These are phyloP conservation scores for Xylaria sp. DNA, from an alignment of 2,329 filamentous ascomycete species.

Conservation along the genomic window DNA sequence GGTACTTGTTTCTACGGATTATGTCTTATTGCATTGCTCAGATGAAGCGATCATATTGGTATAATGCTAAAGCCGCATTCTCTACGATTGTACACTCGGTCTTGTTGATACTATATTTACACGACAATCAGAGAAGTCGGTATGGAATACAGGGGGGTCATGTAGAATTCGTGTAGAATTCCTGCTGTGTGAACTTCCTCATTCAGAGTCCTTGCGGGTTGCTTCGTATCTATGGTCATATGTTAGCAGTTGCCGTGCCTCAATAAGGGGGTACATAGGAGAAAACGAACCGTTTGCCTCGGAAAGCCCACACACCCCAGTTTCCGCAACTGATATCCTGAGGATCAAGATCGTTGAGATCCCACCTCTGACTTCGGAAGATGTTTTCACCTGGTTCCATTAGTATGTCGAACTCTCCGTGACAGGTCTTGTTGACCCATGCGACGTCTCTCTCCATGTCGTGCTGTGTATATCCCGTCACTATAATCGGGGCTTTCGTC, in stretches of 20 bases:
- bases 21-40: too few relatives aligned
- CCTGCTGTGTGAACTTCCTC: neutral
- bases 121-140: too few relatives aligned
- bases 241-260: slow-evolving; percentile 31
- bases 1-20: too few relatives aligned
- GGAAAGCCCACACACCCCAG: slow-evolving; percentile 95
- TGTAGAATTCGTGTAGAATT: neutral
- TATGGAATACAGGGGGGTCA: too few relatives aligned
- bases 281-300: slow-evolving; percentile 78
- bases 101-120: slow-evolving; percentile 2
- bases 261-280: slow-evolving; percentile 1
- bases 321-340: slow-evolving; percentile 94
- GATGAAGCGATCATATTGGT: neutral
- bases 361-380: slow-evolving; percentile 93
- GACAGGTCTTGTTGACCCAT: slow-evolving; percentile 80
- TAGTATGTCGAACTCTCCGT: slow-evolving; percentile 86
- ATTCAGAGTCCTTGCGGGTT: slow-evolving; percentile 45
- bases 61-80: neutral
- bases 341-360: slow-evolving; percentile 90
- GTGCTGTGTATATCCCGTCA: slow-evolving; percentile 91
- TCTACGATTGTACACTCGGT: neutral
- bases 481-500: slow-evolving; percentile 91
- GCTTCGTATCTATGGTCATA: slow-evolving; percentile 53
- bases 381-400: slow-evolving; percentile 89
- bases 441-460: slow-evolving; percentile 91